Evolutionary conservation across 768 basidiomycete genomes (phyloP).

Genomic region (Phanerochaete carnosa): DNA sequence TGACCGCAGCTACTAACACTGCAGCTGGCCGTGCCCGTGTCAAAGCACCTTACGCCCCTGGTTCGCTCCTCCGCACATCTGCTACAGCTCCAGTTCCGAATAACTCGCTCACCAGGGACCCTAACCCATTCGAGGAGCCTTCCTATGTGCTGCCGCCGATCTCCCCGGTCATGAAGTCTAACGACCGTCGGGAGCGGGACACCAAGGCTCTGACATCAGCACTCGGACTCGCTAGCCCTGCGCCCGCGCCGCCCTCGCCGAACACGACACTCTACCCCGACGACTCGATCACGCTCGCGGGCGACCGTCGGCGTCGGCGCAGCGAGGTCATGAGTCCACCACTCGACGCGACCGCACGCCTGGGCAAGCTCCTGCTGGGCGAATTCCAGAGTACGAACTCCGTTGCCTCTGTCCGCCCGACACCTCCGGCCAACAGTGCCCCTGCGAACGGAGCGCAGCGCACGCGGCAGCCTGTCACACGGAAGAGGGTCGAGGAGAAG

Average conservation of each 20-base stretch:
- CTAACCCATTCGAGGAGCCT: constrained; percentile 34
- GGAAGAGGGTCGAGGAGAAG: constrained; percentile 46
- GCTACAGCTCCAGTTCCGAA: constrained; percentile 25
- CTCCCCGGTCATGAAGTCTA: constrained; percentile 36
- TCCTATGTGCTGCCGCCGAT: constrained; percentile 29
- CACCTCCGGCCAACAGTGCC: constrained; percentile 18
- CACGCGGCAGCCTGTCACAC: constrained; percentile 31
- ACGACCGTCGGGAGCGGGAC: constrained; percentile 40
- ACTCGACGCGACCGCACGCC: constrained; percentile 42
- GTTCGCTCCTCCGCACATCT: constrained; percentile 51
- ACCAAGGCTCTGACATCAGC: constrained; percentile 36
- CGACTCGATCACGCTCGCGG: constrained; percentile 64
- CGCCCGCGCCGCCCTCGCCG: constrained; percentile 43
- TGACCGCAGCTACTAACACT: constrained; percentile 21
- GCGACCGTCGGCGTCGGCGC: constrained; percentile 26
- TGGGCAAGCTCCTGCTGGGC: constrained; percentile 62
- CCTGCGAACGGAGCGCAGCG: constrained; percentile 5
- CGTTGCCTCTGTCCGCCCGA: constrained; percentile 24
- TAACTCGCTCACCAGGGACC: constrained; percentile 16
- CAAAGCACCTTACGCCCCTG: constrained; percentile 63
- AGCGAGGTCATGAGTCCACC: constrained; percentile 31
- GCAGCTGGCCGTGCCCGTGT: constrained; percentile 52
- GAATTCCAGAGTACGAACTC: constrained; percentile 39
- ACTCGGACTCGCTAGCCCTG: constrained; percentile 29
- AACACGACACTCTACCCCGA: constrained; percentile 68